Evolutionary conservation across 306 rosid genomes (phyloP), one percentile per base, ranked within the genome.

Genomic region (Glycyrrhiza uralensis): DNA sequence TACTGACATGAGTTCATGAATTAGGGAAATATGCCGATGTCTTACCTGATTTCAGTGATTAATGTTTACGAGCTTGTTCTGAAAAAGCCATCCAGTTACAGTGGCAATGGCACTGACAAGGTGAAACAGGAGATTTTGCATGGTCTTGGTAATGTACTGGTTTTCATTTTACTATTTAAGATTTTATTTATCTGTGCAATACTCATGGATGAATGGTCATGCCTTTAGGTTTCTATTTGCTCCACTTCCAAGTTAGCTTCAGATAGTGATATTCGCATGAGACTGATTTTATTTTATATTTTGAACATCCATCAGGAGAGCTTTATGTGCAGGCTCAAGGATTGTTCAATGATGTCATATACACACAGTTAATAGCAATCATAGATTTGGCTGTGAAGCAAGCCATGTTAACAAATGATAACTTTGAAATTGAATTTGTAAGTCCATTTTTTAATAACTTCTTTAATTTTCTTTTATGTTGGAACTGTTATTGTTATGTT

Each of bases 61-160:
- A 86, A 86, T 87, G 85, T 82, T 52, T 93, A 86, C 2, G 97
- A 91, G 88, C 85, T 78, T 67, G 89, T 87, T 79, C 81, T 93
- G 87, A 90, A 81, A 72, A 91, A 77, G 56, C 78, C 96, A 63
- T 78, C 88, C 59, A 87, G 80, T 83, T 85, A 86, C 81, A 60
- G 63, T 80, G 84, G 83, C 15, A 83, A 72, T 83, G 80, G 92
- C 60, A 86, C 85, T 60, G 78, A 83, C 84, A 91, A 93, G 86
- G 92, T 93, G 87, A 89, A 83, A 87, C 97, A 89, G 88, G 97
- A 91, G 90, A 88, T 93, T 83, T 63, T 93, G 84, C 96, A 89
- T 19, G 87, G 89, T 79, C 94, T 93, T 54, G 98, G 98, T 93
- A 93, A 93, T 88, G 69, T 58, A 47, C 67, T 84, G 46, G 38